Base-by-base conservation (phyloP, 345 rosid genomes). In the Salix dunnii region DNA sequence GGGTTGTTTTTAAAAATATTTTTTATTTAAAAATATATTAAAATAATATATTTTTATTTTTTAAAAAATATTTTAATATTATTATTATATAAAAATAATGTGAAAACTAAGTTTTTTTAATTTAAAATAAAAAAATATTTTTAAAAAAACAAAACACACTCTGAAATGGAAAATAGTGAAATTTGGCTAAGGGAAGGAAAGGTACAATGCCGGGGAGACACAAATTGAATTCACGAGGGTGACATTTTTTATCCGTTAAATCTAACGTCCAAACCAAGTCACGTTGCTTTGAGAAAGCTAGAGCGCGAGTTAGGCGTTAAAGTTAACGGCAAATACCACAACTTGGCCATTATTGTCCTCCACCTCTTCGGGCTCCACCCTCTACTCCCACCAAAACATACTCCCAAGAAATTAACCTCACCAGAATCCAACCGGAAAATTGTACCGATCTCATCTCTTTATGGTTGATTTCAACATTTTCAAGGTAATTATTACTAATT, bases 291-390 rank as follows among this genome's bases (percentile, higher is more conserved):
- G 31, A 21, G 65, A 66, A 13, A 58, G 38, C 20, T 13, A 36
- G 46, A 71, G 63, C 76, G 33, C 51, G 74, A 70, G 69, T 55
- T 46, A 18, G 40, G 76, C 79, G 82, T 80, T 55, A 72, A 81
- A 74, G 40, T 77, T 43, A 74, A 82, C 86, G 74, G 71, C 60
- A 77, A 67, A 53, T 43, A 42, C 74, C 28, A 31, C 40, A n/a
- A 48, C 36, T 2, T 40, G 27, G 40, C 85, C 72, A 80, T 85
- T 75, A 80, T 82, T 85, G 82, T 75, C 42, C 75, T 72, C 53
- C 67, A 33, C 4, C 78, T 58, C 33, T 43, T 40, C 25, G 49
- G 30, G 66, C 33, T 48, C 71, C 63, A 13, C 36, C 12, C n/a
- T 58, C 69, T 49, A 2, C 49, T 31, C 55, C 61, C 11, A 68